A percentile compares a stretch with the other conserved stretches of the same genome.
Conservation (phyloP, 2,329 filamentous ascomycete genomes). For the Aspergillus clavatus region DNA sequence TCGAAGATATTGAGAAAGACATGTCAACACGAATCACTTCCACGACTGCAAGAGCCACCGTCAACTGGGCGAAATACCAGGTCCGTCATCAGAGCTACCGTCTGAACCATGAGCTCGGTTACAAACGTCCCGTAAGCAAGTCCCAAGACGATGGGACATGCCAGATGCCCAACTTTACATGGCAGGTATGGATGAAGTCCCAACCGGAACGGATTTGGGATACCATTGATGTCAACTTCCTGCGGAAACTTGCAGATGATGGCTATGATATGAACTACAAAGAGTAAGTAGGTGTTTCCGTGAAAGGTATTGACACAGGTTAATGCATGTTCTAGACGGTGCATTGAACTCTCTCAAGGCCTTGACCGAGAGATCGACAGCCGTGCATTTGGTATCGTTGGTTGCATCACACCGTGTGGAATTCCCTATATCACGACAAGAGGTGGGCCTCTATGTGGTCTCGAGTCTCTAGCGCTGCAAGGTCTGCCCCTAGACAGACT, state of each 20-base stretch:
- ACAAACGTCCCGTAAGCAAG: slow-evolving; percentile 53
- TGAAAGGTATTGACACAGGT: not conserved
- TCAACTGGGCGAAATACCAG: slow-evolving; percentile 45
- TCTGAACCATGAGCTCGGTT: slow-evolving; percentile 47
- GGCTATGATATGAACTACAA: slow-evolving; percentile 58
- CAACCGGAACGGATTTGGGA: slow-evolving; percentile 61
- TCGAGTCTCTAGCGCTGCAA: slow-evolving; percentile 61
- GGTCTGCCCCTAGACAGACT: slow-evolving; percentile 62
- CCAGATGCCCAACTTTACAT: slow-evolving; percentile 52
- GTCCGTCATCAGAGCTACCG: slow-evolving; percentile 57
- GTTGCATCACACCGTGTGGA: slow-evolving; percentile 65
- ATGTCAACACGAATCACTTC: slow-evolving; percentile 31
- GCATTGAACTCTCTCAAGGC: slow-evolving; percentile 67
- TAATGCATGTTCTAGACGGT: slow-evolving; percentile 26
- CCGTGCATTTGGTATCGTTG: slow-evolving; percentile 52
- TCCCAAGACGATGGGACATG: slow-evolving; percentile 55
- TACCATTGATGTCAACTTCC: slow-evolving; percentile 58
- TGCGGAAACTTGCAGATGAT: slow-evolving; percentile 46
- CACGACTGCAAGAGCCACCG: slow-evolving; percentile 19
- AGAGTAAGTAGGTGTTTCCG: slow-evolving; percentile 36
- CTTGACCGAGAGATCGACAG: slow-evolving; percentile 55
- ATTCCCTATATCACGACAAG: slow-evolving; percentile 57
- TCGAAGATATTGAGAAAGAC: slow-evolving; percentile 49
- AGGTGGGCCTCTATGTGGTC: slow-evolving; percentile 57
- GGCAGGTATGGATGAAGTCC: slow-evolving; percentile 46